Evolutionary conservation across 2,329 filamentous ascomycete genomes (phyloP), one percentile per base, ranked within the genome.

Genomic region (Tolypocladium pustulatum): DNA sequence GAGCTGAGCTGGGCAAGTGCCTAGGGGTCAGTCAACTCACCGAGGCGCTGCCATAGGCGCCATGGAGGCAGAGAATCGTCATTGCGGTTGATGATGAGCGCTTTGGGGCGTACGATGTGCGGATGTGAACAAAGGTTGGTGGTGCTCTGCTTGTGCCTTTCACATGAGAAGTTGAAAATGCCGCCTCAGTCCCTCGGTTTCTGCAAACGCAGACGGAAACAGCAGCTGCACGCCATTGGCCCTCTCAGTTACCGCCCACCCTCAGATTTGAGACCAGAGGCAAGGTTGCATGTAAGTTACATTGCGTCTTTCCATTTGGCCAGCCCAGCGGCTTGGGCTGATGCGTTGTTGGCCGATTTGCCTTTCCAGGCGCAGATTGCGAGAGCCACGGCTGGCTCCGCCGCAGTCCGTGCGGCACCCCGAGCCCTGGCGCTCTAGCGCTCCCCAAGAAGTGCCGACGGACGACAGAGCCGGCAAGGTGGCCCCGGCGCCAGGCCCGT

Each of bases 31-130:
- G 38, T n/a, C 20, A 43, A 36, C 77, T 72, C 69, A 80, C 79
- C 63, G 78, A 76, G 56, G 80, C 77, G 71, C 79, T 84, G 57
- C 81, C 81, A 66, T 80, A 84, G 27, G 81, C 79, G 61, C 81
- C 81, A 38, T 81, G 81, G 10, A 84, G 73, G 66, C 81, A 84
- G 37, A 84, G 69, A 57, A 84, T 80, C 65, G 73, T 80, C 81
- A 84, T 83, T 2, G 52, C n/a, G 5, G 17, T n/a, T 27, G 32
- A 54, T 25, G 51, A 17, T 15, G 51, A 53, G 13, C 13, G 43
- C 43, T 25, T 12, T 13, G 49, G 8, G n/a, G 30, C 17, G 8
- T 32, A 17, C 46, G 25, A 32, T 1, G 17, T n/a, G 46, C 27
- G 27, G 17, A n/a, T 51, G 46, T 12, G 27, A n/a, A n/a, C 4